A percentile compares a stretch with the other conserved stretches of the same genome.
These are phyloP conservation scores for Auriculariales sp. DNA, from an alignment of 768 basidiomycete species.

Conservation along the genomic window DNA sequence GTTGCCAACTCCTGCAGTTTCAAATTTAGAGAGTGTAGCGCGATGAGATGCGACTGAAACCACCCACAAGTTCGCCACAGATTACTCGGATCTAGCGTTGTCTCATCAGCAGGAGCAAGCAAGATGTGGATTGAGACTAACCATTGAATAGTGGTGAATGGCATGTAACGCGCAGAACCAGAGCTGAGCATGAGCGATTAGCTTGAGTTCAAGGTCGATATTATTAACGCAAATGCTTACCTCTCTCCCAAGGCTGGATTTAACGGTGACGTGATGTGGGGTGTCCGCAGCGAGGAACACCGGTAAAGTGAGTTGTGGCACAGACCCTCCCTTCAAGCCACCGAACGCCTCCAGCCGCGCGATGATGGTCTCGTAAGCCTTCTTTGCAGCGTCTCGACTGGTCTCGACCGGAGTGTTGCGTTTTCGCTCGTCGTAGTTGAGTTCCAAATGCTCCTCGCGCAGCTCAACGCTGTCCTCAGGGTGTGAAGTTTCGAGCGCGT, in stretches of 20 bases:
- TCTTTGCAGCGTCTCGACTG: slow-evolving; percentile 41
- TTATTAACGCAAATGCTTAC: slow-evolving; percentile 22
- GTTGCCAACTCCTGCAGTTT: neutral
- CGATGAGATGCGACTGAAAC: no score
- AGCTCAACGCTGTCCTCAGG: neutral
- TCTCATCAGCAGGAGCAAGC: neutral
- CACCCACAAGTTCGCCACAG: neutral
- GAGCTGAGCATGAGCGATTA: slow-evolving; percentile 29
- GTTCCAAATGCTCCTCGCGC: slow-evolving; percentile 12
- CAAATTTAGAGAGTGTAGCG: no score
- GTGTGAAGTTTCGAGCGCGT: no score
- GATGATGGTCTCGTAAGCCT: slow-evolving; percentile 41
- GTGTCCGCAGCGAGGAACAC: slow-evolving; percentile 70
- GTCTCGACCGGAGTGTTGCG: slow-evolving; percentile 79
- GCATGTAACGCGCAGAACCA: slow-evolving; percentile 83
- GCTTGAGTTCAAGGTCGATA: slow-evolving; percentile 3
- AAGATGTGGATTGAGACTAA: slow-evolving; percentile 18
- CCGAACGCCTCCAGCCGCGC: slow-evolving; percentile 31
- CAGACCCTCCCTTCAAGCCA: slow-evolving; percentile 18
- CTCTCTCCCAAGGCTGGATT: slow-evolving; percentile 76
- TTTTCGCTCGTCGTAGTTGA: slow-evolving; percentile 64
- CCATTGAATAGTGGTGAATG: slow-evolving; percentile 88
- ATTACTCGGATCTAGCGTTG: neutral
- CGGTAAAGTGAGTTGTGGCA: slow-evolving; percentile 37
- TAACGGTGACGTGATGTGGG: slow-evolving; percentile 55